A percentile compares a stretch with the other conserved stretches of the same genome.
phyloP scores from a whole-genome alignment of 2,329 filamentous ascomycete species.

The Colletotrichum falcatum region DNA sequence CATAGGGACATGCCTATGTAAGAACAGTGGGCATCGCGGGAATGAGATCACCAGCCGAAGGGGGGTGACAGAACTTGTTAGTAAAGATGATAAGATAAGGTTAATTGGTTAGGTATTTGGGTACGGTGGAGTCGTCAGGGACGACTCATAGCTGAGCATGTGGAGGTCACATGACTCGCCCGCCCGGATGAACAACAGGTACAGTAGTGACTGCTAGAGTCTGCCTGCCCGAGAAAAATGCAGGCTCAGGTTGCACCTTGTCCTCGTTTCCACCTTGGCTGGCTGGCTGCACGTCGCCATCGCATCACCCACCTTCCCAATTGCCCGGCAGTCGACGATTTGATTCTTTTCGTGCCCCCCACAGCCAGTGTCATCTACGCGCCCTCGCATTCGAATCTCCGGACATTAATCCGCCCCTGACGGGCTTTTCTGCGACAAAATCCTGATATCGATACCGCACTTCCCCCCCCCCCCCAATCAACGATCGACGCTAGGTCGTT shows the following conservation, averaged over 20 bases:
- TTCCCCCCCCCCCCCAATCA: conserved; percentile 1
- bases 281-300: conserved; percentile 29
- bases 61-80: background rate
- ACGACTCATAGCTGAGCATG: no score
- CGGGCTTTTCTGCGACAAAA: background rate
- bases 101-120: conserved; percentile 9
- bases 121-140: background rate
- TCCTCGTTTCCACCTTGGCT: conserved; percentile 30
- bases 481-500: conserved; percentile 25
- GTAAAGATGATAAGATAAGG: conserved; percentile 28
- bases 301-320: conserved; percentile 23
- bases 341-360: conserved; percentile 2
- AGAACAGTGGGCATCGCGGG: background rate
- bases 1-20: background rate
- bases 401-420: background rate
- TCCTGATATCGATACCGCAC: conserved; percentile 12
- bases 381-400: background rate
- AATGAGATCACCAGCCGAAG: background rate
- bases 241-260: conserved; percentile 30
- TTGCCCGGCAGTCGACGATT: conserved; percentile 10
- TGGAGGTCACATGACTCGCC: conserved; percentile 10
- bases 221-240: conserved; percentile 34
- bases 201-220: conserved; percentile 15
- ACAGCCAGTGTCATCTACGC: background rate
- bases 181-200: conserved; percentile 3